Evolutionary conservation across 306 rosid genomes (phyloP).

Genomic region (Malus asiatica): DNA sequence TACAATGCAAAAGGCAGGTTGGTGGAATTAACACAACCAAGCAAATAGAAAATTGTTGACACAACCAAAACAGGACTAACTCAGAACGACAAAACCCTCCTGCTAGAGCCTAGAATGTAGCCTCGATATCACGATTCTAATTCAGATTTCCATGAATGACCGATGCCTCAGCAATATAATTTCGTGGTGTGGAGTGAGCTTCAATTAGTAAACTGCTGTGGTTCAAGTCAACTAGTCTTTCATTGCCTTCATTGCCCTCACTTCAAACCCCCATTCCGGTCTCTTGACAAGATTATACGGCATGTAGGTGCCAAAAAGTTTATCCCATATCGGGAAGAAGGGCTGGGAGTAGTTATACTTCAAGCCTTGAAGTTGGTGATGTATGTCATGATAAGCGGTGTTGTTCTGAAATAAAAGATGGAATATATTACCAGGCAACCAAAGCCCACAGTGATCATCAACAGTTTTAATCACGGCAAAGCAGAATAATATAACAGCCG

Average conservation of each 20-base stretch:
- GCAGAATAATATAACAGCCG: conserved; percentile 72
- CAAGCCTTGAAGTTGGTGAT: conserved; percentile 81
- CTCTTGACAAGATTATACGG: conserved; percentile 61
- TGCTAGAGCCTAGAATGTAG: conserved; percentile 14
- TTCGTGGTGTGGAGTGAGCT: conserved; percentile 7
- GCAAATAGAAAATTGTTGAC: conserved; percentile 20
- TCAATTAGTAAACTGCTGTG: conserved; percentile 3
- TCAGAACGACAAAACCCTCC: conserved; percentile 24
- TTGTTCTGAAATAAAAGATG: conserved; percentile 72
- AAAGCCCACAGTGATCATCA: conserved; percentile 84
- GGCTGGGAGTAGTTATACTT: conserved; percentile 87
- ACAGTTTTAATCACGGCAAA: conserved; percentile 75
- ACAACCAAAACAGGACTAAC: conserved; percentile 23
- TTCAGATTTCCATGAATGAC: neutral
- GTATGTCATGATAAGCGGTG: conserved; percentile 89
- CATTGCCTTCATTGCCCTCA: conserved; percentile 37
- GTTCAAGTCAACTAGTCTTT: conserved; percentile 33
- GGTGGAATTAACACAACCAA: conserved; percentile 25
- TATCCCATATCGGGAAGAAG: conserved; percentile 86
- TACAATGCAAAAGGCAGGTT: conserved; percentile 11
- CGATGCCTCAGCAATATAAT: conserved; percentile 6
- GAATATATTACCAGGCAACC: conserved; percentile 79
- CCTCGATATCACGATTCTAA: conserved; percentile 8
- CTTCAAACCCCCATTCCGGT: conserved; percentile 72
- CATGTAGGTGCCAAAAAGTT: conserved; percentile 73